Base-by-base conservation (phyloP, 306 rosid species). In the Pterocarpus santalinus region DNA sequence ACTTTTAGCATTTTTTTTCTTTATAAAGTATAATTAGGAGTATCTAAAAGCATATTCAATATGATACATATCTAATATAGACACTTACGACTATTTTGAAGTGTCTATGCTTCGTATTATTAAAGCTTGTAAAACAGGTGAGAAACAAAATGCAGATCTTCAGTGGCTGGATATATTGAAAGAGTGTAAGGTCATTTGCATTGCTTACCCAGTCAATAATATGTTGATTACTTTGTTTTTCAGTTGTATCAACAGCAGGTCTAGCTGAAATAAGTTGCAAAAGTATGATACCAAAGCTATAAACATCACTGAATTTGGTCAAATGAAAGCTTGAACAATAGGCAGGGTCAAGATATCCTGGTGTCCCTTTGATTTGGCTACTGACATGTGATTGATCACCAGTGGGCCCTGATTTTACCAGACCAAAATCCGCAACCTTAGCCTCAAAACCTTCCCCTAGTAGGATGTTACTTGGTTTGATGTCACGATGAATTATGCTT, bases 351-450 rank as follows among this genome's bases (percentile, higher is more conserved):
- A 94, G 88, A 60, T 92, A 92, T n/a, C 97, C 97, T 3, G 97
- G 94, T n/a, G 98, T 94, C 53, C 95, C 92, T 85, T 92, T 94
- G 52, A 94, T 77, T 76, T 92, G 98, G 94, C 98, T 94, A 51
- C 97, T 94, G 13, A 91, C 97, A 76, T 92, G 94, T 43, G 98
- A 90, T 65, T 90, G 89, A 36, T 92, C 98, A 11, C 80, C 94
- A 0, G 72, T 84, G 0, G 98, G 97, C 2, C 98, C 97, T 33
- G 90, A 80, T 81, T 84, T 91, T 12, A 89, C 93, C 36, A 94
- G 11, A 64, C 98, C 97, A n/a, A 94, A 94, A 86, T 94, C 97
- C 22, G 91, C 90, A 58, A 92, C 97, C 87, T 94, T 91, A 14
- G 97, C 95, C 82, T 92, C 91, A 62, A 86, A 90, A 5, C 82